Evolutionary conservation across 176 grass and related monocot species (phyloP).

Genomic region (Aegilops tauschii): DNA sequence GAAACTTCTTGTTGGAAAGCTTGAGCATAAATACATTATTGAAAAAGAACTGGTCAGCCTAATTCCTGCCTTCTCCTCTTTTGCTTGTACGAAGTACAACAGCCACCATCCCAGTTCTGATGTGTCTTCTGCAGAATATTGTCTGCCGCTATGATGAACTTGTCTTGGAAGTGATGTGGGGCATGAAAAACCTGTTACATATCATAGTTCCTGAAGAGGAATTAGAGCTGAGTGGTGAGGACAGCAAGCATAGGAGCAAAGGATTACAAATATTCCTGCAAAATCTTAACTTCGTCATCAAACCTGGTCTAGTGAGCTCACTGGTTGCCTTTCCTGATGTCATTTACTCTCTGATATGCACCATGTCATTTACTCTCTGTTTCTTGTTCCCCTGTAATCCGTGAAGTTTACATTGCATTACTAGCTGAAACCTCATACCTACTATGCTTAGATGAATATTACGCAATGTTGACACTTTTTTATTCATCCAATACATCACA

Average conservation of each 20-base stretch:
- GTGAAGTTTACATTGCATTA: background rate
- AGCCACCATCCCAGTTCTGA: background rate
- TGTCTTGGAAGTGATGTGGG: background rate
- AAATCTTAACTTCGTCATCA: background rate
- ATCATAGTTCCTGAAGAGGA: background rate
- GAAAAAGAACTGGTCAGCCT: background rate
- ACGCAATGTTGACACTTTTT: background rate
- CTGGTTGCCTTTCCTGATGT: background rate
- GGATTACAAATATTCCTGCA: background rate
- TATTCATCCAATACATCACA: background rate
- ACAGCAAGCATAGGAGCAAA: background rate
- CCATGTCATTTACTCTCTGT: background rate
- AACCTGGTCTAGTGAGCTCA: background rate
- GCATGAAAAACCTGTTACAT: background rate
- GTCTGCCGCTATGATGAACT: background rate
- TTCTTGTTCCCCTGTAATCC: background rate
- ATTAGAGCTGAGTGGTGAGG: background rate
- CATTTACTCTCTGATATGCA: too few species aligned
- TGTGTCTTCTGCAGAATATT: background rate
- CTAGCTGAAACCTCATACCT: background rate
- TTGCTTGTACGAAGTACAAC: background rate
- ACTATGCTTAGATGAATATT: background rate
- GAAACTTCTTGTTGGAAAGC: background rate
- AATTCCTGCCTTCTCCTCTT: background rate
- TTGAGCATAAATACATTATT: background rate